Evolutionary conservation across 2,329 filamentous ascomycete genomes (phyloP), one percentile per base, ranked within the genome.

Genomic region (Aspergillus eucalypticola): DNA sequence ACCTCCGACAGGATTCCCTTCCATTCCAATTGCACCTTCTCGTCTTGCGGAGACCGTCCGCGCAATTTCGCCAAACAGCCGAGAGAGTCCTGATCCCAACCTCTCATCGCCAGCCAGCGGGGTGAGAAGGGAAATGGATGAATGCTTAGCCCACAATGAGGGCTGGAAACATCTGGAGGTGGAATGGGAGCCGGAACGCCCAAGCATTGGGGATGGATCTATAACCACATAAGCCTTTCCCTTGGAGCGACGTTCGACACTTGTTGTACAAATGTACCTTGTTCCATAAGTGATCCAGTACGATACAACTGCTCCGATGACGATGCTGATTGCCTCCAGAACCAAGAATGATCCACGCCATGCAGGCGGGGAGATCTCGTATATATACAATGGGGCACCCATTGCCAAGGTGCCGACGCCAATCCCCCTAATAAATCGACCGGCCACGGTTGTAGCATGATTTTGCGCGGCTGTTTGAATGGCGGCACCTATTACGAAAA

Each of bases 41-140:
- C 61, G 61, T 87, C 83, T 3, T 69, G 75, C 0, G 69, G 62
- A 1, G 82, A 79, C 1, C 83, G 74, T 32, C 76, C 72, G 8
- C 83, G 79, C 2, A 86, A 69, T 57, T 77, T 78, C 1, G 73
- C 71, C 0, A 85, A 69, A 1, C 71, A 73, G 8, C 70, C 50
- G 5, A 84, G 71, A 2, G 77, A 76, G 25, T 84, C 81, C 2
- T 79, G 70, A 41, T 83, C 73, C 5, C 77, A 75, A 19, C 75
- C 75, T 41, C 74, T 70, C 29, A 74, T 75, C 3, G 76, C 75
- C 5, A 85, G 76, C 76, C 82, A 85, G 13, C 83, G 77, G 1
- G 83, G 83, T 1, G 82, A 84, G 62, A 78, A 84, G 0, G 84
- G 84, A 55, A 84, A 73, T 65, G 81, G 80, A 38, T 71, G 61